These are phyloP conservation scores for Penicillium nordicum DNA, from an alignment of 2,329 filamentous ascomycete species.

Conservation along the genomic window DNA sequence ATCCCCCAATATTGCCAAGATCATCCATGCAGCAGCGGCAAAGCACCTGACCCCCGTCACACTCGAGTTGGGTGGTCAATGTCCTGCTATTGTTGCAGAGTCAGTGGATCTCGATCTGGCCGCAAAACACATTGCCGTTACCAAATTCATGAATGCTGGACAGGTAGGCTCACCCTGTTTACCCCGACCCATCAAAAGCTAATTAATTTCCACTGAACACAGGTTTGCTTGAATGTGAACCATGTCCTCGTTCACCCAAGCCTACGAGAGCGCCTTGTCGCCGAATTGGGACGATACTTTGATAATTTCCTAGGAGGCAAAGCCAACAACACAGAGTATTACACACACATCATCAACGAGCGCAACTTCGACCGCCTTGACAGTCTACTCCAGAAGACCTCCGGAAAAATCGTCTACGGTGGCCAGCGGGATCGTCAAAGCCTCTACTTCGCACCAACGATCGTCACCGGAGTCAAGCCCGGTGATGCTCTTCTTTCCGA, in stretches of 20 bases:
- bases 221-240: slow-evolving; percentile 42
- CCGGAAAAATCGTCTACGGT: slow-evolving; percentile 39
- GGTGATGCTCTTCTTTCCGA: slow-evolving; percentile 43
- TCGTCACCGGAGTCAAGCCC: slow-evolving; percentile 38
- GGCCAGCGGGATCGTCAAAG: slow-evolving; percentile 31
- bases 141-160: slow-evolving; percentile 46
- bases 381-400: slow-evolving; percentile 34
- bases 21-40: slow-evolving; percentile 42
- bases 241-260: slow-evolving; percentile 46
- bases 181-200: not conserved
- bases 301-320: slow-evolving; percentile 30
- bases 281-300: slow-evolving; percentile 33
- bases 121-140: slow-evolving; percentile 43
- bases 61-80: slow-evolving; percentile 48
- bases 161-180: slow-evolving; percentile 22
- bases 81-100: slow-evolving; percentile 44
- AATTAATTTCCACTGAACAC: not conserved
- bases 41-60: slow-evolving; percentile 46
- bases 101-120: slow-evolving; percentile 44
- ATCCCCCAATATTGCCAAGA: slow-evolving; percentile 37
- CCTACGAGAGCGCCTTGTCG: slow-evolving; percentile 39
- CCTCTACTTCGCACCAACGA: slow-evolving; percentile 37
- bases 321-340: slow-evolving; percentile 17
- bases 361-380: slow-evolving; percentile 44
- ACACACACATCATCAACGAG: slow-evolving; percentile 43